Conservation (phyloP, 192 early-diverging fungal species). For the Pilaira anomala region DNA sequence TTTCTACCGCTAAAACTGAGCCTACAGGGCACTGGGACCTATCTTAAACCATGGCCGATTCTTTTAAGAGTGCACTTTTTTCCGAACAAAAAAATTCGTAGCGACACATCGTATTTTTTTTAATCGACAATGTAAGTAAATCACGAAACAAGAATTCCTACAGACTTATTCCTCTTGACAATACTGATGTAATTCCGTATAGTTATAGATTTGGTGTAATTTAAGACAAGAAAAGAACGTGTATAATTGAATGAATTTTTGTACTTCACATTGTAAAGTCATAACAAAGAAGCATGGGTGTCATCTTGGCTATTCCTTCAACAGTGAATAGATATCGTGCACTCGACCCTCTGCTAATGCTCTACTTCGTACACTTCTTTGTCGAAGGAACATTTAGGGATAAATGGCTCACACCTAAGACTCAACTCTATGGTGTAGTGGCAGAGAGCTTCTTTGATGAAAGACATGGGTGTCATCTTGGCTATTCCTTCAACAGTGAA, state of each 20-base stretch:
- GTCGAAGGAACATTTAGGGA: slow-evolving; percentile 12
- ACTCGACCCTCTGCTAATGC: slow-evolving; percentile 11
- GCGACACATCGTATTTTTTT: slow-evolving; percentile 10
- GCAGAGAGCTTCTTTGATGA: too few relatives aligned
- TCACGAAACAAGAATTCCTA: background rate
- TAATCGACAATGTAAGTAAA: background rate
- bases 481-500: slow-evolving; percentile 15
- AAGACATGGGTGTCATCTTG: slow-evolving; percentile 15
- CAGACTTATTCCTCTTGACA: slow-evolving; percentile 7
- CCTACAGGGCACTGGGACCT: too few relatives aligned
- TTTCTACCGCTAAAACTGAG: too few relatives aligned
- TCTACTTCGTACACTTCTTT: slow-evolving; percentile 15
- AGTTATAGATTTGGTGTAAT: slow-evolving; percentile 1
- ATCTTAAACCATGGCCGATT: too few relatives aligned
- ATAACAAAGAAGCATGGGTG: slow-evolving; percentile 15
- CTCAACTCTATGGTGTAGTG: slow-evolving; percentile 3
- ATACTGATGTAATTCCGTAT: slow-evolving; percentile 2
- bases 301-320: slow-evolving; percentile 19
- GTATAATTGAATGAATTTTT: slow-evolving; percentile 5
- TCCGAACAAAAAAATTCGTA: background rate
- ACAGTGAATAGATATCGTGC: slow-evolving; percentile 8
- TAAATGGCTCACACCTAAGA: slow-evolving; percentile 10
- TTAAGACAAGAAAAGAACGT: background rate
- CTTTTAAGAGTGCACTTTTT: slow-evolving; percentile 5
- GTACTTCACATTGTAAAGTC: slow-evolving; percentile 9